phyloP scores from a whole-genome alignment of 441 rosid species.

The Euphorbia corollata region DNA sequence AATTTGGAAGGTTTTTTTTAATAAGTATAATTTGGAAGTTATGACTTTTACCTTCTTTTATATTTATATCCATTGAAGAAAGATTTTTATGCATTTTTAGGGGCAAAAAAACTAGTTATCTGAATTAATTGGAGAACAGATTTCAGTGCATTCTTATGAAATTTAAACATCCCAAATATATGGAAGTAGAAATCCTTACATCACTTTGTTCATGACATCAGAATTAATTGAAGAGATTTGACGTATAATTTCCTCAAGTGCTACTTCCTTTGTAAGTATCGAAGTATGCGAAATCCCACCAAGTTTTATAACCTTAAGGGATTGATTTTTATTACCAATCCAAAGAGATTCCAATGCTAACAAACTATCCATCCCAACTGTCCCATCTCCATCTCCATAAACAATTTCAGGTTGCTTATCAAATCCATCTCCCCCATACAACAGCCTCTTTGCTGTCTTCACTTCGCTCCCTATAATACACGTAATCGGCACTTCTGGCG shows the following conservation, averaged over 20 bases:
- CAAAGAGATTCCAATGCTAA: constrained; percentile 43
- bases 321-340: constrained; percentile 29
- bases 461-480: constrained; percentile 54
- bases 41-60: too few relatives aligned
- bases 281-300: constrained; percentile 52
- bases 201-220: neutral
- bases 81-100: too few relatives aligned
- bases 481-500: constrained; percentile 58
- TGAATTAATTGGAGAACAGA: too few relatives aligned
- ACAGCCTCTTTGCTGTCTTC: constrained; percentile 49
- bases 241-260: constrained; percentile 40
- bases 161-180: too few relatives aligned
- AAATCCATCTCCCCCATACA: constrained; percentile 45
- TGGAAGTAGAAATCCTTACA: neutral
- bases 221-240: constrained; percentile 42
- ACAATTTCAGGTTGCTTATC: constrained; percentile 50
- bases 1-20: too few relatives aligned
- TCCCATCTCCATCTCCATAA: constrained; percentile 89
- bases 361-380: constrained; percentile 64
- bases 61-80: too few relatives aligned
- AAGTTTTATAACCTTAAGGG: constrained; percentile 37
- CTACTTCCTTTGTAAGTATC: constrained; percentile 39
- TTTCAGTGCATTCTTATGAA: too few relatives aligned
- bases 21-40: too few relatives aligned
- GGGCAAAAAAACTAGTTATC: too few relatives aligned